Base-by-base conservation (phyloP, 345 rosid genomes). In the Gossypium longicalyx region DNA sequence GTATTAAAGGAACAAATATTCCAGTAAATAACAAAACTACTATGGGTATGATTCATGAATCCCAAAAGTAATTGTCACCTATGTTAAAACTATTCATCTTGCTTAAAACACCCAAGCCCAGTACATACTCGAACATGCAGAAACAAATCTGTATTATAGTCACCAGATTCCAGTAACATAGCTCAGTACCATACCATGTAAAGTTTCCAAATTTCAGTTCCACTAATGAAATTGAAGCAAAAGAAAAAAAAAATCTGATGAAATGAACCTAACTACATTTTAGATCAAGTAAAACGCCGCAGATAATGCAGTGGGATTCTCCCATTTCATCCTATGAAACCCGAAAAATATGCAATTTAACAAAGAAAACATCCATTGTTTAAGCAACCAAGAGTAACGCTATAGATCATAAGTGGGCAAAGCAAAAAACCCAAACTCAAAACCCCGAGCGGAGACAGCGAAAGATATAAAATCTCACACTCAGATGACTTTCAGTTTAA, bases 241-340 rank as follows among this genome's bases (percentile, higher is more conserved):
- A 8, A 63, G 12, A 43, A 0, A 63, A 9, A 64, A 41, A 38
- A 38, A 41, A 64, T 3, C 49, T 64, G 45, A 64, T 64, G 22
- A 64, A 38, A 64, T 38, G 48, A 62, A 38, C 15, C 68, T 17
- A 38, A 41, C 48, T 41, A 64, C 68, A 38, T 60, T 38, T 3
- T 38, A 64, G 68, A 34, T 59, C 11, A 34, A 34, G 45, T 34
- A 62, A 63, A 63, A 7, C 7, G 6, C 47, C 13, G n/a, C 12
- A 8, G 48, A 38, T 34, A 38, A 63, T 63, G 20, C 20, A 63
- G 67, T 16, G 34, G 47, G 19, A 72, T 86, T 83, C 64, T 27
- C 53, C 70, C 15, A 4, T 66, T 66, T 44, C 51, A 65, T 43
- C 0, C 17, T n/a, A 5, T 0, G 1, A 65, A 65, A 19, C 16